These are phyloP conservation scores for Microdochium nivale DNA, from an alignment of 2,329 filamentous ascomycete genomes.

Conservation along the genomic window DNA sequence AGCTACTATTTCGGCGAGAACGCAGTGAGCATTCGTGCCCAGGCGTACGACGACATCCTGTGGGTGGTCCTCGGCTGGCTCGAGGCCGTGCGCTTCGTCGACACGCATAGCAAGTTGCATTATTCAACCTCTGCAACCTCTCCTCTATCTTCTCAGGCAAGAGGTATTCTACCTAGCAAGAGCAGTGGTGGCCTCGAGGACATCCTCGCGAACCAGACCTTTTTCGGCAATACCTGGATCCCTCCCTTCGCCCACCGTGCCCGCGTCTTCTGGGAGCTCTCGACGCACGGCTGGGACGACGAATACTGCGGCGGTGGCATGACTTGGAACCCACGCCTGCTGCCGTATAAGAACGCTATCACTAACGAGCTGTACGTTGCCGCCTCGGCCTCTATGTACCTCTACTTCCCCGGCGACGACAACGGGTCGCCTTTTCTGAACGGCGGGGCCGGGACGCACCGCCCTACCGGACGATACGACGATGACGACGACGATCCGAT, in stretches of 20 bases:
- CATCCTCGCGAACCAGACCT: slow-evolving; percentile 37
- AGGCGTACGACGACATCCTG: slow-evolving; percentile 87
- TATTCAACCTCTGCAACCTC: slow-evolving; percentile 25
- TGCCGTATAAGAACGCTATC: slow-evolving; percentile 92
- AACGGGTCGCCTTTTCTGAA: slow-evolving; percentile 60
- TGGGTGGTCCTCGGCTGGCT: slow-evolving; percentile 94
- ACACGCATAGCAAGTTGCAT: slow-evolving; percentile 57
- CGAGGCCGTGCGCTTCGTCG: slow-evolving; percentile 69
- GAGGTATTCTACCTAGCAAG: slow-evolving; percentile 9
- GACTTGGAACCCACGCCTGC: slow-evolving; percentile 75
- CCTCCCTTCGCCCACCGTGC: slow-evolving; percentile 75
- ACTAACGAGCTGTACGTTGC: slow-evolving; percentile 88
- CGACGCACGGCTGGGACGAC: slow-evolving; percentile 72
- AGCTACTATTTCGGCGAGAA: slow-evolving; percentile 86
- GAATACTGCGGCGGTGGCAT: slow-evolving; percentile 79
- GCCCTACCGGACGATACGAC: background rate
- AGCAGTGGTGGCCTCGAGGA: slow-evolving; percentile 11
- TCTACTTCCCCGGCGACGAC: slow-evolving; percentile 74
- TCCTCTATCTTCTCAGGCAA: background rate
- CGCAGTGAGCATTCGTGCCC: slow-evolving; percentile 59
- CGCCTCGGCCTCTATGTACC: slow-evolving; percentile 81
- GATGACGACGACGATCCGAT: slow-evolving; percentile 11
- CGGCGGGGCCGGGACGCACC: background rate
- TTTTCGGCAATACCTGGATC: slow-evolving; percentile 72
- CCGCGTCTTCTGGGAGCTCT: slow-evolving; percentile 77